phyloP scores from a whole-genome alignment of 78 protist species.

The Parvularia atlantis region DNA sequence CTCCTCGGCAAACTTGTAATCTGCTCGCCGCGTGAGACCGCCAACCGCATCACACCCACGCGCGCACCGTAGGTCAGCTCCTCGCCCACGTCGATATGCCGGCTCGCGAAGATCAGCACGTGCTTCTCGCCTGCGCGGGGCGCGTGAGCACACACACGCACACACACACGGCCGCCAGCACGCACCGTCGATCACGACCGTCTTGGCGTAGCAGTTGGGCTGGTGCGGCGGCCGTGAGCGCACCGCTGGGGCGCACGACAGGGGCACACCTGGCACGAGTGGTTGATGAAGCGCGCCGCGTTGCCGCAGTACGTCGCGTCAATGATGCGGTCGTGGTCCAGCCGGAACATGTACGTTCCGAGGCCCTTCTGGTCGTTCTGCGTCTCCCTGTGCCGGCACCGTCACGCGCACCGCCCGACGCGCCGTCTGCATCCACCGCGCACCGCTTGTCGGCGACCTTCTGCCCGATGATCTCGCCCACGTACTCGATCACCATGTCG shows the following conservation, averaged over 20 bases:
- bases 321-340: slow-evolving; percentile 41
- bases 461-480: slow-evolving; percentile 40
- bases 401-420: no score
- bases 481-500: slow-evolving; percentile 63
- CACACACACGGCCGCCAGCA: no score
- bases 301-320: slow-evolving; percentile 75
- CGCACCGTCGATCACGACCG: background rate
- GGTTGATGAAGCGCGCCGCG: slow-evolving; percentile 84
- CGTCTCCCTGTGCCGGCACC: no score
- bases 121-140: background rate
- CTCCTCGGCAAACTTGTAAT: background rate
- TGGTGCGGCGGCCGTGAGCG: background rate
- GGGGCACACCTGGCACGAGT: slow-evolving; percentile 62
- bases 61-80: no score
- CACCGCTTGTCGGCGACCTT: no score
- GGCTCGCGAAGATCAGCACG: background rate
- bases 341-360: slow-evolving; percentile 70
- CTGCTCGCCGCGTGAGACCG: no score
- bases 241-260: no score
- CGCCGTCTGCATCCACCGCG: no score
- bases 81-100: background rate
- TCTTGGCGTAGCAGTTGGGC: background rate
- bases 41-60: no score
- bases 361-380: slow-evolving; percentile 36
- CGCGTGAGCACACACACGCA: no score